Evolutionary conservation across 2,329 filamentous ascomycete genomes (phyloP).

Genomic region (Pseudocercospora vitis): DNA sequence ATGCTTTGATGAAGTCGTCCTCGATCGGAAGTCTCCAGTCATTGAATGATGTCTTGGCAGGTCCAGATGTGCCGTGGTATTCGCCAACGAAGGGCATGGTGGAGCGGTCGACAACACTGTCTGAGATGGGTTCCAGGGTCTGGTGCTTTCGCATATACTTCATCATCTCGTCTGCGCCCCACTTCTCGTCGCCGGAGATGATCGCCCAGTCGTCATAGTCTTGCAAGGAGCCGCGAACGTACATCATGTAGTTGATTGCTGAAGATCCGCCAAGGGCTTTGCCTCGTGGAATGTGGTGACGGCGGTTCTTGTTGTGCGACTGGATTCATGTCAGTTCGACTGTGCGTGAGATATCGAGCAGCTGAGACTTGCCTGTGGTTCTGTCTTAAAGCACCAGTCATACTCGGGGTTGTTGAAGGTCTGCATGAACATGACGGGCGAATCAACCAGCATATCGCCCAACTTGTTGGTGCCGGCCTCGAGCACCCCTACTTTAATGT

Average conservation of each 20-base stretch:
- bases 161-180: conserved; percentile 49
- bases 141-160: conserved; percentile 47
- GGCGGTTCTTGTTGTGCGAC: conserved; percentile 24
- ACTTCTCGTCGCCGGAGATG: conserved; percentile 45
- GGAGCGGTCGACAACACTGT: conserved; percentile 30
- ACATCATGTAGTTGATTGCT: conserved; percentile 42
- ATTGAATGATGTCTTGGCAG: conserved; percentile 41
- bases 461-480: conserved; percentile 36
- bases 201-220: conserved; percentile 53
- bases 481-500: conserved; percentile 33
- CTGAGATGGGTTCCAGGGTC: conserved; percentile 38
- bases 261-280: conserved; percentile 43
- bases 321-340: neutral
- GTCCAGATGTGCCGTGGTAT: conserved; percentile 39
- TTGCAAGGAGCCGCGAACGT: conserved; percentile 46
- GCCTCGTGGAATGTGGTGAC: conserved; percentile 35
- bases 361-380: conserved; percentile 23
- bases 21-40: conserved; percentile 38
- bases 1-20: conserved; percentile 40
- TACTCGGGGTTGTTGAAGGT: conserved; percentile 31
- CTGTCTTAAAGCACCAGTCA: conserved; percentile 29
- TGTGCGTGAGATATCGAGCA: neutral
- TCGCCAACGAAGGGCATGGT: conserved; percentile 37
- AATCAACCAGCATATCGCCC: conserved; percentile 30
- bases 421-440: conserved; percentile 30